Conservation (phyloP, 208 protist genomes). For the Crithidia fasciculata region DNA sequence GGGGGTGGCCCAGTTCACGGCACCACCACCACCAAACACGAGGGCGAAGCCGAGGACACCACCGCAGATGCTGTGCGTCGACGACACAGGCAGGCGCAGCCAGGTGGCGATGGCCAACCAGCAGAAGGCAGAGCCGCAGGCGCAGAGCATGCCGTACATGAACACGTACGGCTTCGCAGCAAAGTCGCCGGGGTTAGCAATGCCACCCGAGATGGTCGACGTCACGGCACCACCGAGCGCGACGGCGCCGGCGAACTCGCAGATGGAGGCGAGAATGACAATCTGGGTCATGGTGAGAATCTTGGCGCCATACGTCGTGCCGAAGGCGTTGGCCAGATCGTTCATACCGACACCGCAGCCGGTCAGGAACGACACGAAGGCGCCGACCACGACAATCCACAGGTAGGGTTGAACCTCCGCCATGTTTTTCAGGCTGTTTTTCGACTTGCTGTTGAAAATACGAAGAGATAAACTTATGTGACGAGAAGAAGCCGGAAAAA, state of each 20-base stretch:
- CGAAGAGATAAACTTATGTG: neutral
- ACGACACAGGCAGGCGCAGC: conserved; percentile 57
- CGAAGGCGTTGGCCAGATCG: conserved; percentile 90
- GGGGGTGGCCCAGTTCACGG: conserved; percentile 49
- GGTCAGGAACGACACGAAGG: conserved; percentile 67
- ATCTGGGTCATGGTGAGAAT: conserved; percentile 80
- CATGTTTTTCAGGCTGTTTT: conserved; percentile 26
- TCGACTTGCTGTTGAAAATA: neutral
- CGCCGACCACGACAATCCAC: conserved; percentile 71
- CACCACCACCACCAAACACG: conserved; percentile 53
- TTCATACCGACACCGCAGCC: conserved; percentile 80
- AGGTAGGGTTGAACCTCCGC: conserved; percentile 45
- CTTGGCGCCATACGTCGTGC: conserved; percentile 69
- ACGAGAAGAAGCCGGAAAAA: neutral
- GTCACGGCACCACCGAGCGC: conserved; percentile 59
- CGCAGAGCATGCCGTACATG: conserved; percentile 79
- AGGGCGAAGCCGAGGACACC: conserved; percentile 71
- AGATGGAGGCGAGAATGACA: conserved; percentile 70
- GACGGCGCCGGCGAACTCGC: conserved; percentile 76
- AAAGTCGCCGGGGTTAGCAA: conserved; percentile 51
- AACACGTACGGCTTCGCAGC: conserved; percentile 57
- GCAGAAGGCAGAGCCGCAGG: conserved; percentile 41
- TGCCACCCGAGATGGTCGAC: conserved; percentile 59
- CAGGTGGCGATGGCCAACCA: conserved; percentile 62
- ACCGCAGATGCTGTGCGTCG: conserved; percentile 63